phyloP scores from a whole-genome alignment of 306 rosid species.

The Fagus sylvatica region DNA sequence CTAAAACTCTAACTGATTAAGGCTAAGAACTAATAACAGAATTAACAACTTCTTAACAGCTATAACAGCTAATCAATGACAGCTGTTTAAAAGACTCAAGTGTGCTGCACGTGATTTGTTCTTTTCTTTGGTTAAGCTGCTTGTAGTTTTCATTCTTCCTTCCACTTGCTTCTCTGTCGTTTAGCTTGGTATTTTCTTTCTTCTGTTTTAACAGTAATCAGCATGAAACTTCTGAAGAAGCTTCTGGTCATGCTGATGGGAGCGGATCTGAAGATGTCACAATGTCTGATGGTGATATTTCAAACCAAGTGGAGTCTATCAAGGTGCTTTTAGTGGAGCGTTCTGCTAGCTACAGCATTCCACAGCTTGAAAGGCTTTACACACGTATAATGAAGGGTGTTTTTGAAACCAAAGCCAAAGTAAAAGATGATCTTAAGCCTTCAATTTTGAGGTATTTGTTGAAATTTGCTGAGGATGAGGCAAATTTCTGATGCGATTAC shows the following conservation, averaged over 20 bases:
- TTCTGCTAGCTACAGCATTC: constrained; percentile 58
- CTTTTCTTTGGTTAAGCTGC: too few species aligned
- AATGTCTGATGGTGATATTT: constrained; percentile 48
- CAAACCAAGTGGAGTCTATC: constrained; percentile 56
- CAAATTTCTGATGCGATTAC: constrained; percentile 57
- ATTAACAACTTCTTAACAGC: too few species aligned
- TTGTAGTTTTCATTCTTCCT: too few species aligned
- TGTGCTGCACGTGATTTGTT: too few species aligned
- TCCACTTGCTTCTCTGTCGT: too few species aligned
- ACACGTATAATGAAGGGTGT: constrained; percentile 82
- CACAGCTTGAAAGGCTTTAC: constrained; percentile 90
- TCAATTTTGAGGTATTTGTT: constrained; percentile 64
- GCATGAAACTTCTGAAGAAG: constrained; percentile 40
- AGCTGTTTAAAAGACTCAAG: too few species aligned
- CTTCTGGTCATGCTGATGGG: constrained; percentile 34
- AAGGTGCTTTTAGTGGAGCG: constrained; percentile 58
- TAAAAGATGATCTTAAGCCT: constrained; percentile 49
- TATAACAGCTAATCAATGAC: too few species aligned
- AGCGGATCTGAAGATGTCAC: constrained; percentile 38
- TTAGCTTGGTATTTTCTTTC: too few species aligned
- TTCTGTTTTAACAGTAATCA: too few species aligned
- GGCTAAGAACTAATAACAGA: too few species aligned
- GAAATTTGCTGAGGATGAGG: constrained; percentile 69
- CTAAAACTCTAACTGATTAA: too few species aligned
- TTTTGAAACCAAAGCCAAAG: constrained; percentile 57